These are phyloP conservation scores for Tylopilus rubrobrunneus DNA, from an alignment of 768 basidiomycete genomes.

Conservation along the genomic window DNA sequence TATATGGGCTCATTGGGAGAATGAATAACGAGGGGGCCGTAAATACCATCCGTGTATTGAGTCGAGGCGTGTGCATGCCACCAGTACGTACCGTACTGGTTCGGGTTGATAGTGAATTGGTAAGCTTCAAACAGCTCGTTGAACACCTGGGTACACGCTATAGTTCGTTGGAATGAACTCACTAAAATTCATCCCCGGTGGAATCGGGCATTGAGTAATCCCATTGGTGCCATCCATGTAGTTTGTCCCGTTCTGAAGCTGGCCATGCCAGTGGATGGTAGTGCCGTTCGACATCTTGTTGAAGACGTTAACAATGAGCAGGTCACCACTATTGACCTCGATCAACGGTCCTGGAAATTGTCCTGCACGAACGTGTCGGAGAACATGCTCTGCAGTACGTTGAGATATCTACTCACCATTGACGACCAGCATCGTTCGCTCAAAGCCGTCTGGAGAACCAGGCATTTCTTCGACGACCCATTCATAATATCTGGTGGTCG, in stretches of 20 bases:
- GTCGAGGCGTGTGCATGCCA: conserved; percentile 41
- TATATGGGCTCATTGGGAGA: conserved; percentile 32
- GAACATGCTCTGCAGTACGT: neutral
- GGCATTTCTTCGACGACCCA: conserved; percentile 39
- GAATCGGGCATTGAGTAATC: conserved; percentile 51
- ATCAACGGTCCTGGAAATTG: conserved; percentile 34
- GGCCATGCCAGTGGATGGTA: conserved; percentile 34
- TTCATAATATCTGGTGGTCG: conserved; percentile 40
- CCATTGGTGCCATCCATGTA: conserved; percentile 46
- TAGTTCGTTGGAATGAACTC: conserved; percentile 2
- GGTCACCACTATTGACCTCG: conserved; percentile 34
- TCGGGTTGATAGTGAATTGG: conserved; percentile 38
- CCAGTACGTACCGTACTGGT: conserved; percentile 46
- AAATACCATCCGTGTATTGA: conserved; percentile 47
- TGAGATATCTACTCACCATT: conserved; percentile 32
- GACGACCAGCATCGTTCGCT: conserved; percentile 43
- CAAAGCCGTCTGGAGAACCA: conserved; percentile 40
- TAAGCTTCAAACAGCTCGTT: conserved; percentile 20
- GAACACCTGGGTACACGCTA: neutral
- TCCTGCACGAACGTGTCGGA: conserved; percentile 17
- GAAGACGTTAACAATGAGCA: conserved; percentile 33
- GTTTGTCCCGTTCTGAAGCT: conserved; percentile 43
- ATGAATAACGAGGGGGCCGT: conserved; percentile 46
- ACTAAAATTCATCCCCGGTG: conserved; percentile 43
- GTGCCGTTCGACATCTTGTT: conserved; percentile 32